Percentiles rank a stretch among this genome's conserved stretches.
These are phyloP conservation scores for Geotrichum siamense DNA, from an alignment of 1,139 yeast genomes.

Conservation along the genomic window DNA sequence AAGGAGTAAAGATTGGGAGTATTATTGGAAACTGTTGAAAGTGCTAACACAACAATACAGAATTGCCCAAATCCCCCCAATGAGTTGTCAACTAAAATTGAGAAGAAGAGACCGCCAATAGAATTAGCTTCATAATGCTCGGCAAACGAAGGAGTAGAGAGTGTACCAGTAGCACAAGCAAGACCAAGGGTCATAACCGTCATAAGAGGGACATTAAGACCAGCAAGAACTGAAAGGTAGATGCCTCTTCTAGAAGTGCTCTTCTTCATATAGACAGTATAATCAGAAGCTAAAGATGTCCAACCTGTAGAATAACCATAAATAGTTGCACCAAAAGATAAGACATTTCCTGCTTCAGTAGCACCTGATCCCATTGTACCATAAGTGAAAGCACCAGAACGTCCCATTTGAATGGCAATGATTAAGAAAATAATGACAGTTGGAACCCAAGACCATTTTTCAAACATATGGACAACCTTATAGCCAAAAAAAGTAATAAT, in stretches of 20 bases:
- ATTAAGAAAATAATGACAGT: constrained; percentile 64
- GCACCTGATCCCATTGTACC: constrained; percentile 39
- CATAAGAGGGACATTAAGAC: constrained; percentile 58
- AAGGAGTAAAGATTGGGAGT: constrained; percentile 89
- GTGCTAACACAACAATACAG: constrained; percentile 73
- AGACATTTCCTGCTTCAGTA: constrained; percentile 62
- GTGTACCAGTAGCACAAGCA: constrained; percentile 65
- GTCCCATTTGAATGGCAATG: constrained; percentile 68
- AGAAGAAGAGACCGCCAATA: constrained; percentile 77
- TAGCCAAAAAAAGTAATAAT: constrained; percentile 78
- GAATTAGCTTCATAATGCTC: constrained; percentile 47
- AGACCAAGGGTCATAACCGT: constrained; percentile 80
- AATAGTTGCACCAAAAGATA: constrained; percentile 76
- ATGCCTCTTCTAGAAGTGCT: constrained; percentile 51
- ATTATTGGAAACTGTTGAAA: constrained; percentile 83
- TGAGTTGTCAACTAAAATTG: constrained; percentile 66
- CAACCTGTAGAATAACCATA: constrained; percentile 93
- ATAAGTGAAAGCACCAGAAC: constrained; percentile 51
- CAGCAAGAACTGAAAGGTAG: constrained; percentile 55
- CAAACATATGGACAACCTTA: constrained; percentile 70
- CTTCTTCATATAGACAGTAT: constrained; percentile 74
- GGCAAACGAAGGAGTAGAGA: constrained; percentile 41
- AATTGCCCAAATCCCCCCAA: constrained; percentile 84
- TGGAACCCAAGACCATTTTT: constrained; percentile 86
- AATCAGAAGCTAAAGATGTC: constrained; percentile 90